Conservation (phyloP, 2,329 filamentous ascomycete species). For the Xenosphaeropsis pyriputrescens region DNA sequence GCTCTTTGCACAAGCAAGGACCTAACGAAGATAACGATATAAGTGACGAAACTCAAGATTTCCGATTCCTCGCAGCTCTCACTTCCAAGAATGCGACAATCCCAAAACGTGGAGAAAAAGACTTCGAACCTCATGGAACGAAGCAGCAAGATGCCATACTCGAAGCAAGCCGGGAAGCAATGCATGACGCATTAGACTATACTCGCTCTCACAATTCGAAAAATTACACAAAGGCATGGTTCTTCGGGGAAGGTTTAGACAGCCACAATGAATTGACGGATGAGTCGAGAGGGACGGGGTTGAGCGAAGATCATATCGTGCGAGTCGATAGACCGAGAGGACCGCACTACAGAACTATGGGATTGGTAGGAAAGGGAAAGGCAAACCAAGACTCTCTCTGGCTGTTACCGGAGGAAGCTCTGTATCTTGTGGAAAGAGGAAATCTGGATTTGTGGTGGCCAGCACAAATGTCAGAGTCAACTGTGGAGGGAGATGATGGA, state of each 20-base stretch:
- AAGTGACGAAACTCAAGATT: slow-evolving; percentile 77
- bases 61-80: slow-evolving; percentile 51
- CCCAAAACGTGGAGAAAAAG: slow-evolving; percentile 88
- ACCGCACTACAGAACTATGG: slow-evolving; percentile 61
- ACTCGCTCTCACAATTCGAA: slow-evolving; percentile 61
- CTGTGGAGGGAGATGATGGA: slow-evolving; percentile 35
- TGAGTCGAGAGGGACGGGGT: slow-evolving; percentile 46
- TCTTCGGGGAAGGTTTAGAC: slow-evolving; percentile 43
- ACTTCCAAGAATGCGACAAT: slow-evolving; percentile 40
- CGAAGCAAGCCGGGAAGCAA: slow-evolving; percentile 67
- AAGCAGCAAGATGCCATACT: slow-evolving; percentile 64
- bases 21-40: slow-evolving; percentile 39
- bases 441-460: slow-evolving; percentile 83
- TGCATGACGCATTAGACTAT: slow-evolving; percentile 75
- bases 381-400: slow-evolving; percentile 50
- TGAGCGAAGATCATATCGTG: slow-evolving; percentile 38
- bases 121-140: slow-evolving; percentile 90
- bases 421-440: slow-evolving; percentile 80
- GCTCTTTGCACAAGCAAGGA: slow-evolving; percentile 7
- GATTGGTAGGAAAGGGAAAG: slow-evolving; percentile 41
- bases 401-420: slow-evolving; percentile 81
- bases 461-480: slow-evolving; percentile 15
- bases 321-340: slow-evolving; percentile 60
- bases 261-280: slow-evolving; percentile 12
- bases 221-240: slow-evolving; percentile 54